Evolutionary conservation across 495 filamentous ascomycete genomes (phyloP), one percentile per base, ranked within the genome.

Genomic region (Aspergillus kassunensis): DNA sequence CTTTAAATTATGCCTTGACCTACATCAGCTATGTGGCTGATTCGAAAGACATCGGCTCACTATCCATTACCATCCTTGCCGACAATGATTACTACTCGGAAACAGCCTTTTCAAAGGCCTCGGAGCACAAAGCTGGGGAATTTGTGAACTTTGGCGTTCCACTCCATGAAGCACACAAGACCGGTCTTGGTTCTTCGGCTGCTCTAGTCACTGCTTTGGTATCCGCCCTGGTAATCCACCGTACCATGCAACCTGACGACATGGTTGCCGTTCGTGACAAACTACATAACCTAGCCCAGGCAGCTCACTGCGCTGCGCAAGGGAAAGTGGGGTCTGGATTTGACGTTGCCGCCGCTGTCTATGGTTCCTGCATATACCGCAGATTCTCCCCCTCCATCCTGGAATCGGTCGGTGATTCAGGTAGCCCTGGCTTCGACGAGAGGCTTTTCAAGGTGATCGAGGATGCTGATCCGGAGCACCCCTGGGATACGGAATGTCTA

Each of bases 81-180:
- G 90, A 96, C 70, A 89, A 87, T 59, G 89, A 95, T 74, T 98
- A 98, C 77, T 97, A 98, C 73, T 97, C 93, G 2, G 86, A 89
- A 33, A 74, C 84, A 21, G 59, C 72, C 31, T 59, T 70, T 46
- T 63, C 72, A 41, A 70, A 53, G 44, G 60, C 54, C n/a, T 49
- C 59, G 2, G 60, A 54, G 1, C 37, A 58, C 7, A 58, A 68
- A 6, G 56, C 57, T 9, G 49, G 63, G 13, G 57, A 61, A 49
- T 98, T 98, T 73, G 78, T 80, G 45, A 76, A 86, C 57, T 96
- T 95, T 72, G 76, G 80, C 33, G 85, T 90, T 27, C 81, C 86
- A 16, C 80, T 98, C 9, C 63, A 72, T 35, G 76, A 81, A 59
- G 91, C 95, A 12, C 88, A 97, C 76, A 98, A 98, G 74, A 97